Percentiles rank a stretch among this genome's conserved stretches.
Evolutionary conservation across 164 flowering plant species (phyloP).

Genomic region (Echeveria elegans): DNA sequence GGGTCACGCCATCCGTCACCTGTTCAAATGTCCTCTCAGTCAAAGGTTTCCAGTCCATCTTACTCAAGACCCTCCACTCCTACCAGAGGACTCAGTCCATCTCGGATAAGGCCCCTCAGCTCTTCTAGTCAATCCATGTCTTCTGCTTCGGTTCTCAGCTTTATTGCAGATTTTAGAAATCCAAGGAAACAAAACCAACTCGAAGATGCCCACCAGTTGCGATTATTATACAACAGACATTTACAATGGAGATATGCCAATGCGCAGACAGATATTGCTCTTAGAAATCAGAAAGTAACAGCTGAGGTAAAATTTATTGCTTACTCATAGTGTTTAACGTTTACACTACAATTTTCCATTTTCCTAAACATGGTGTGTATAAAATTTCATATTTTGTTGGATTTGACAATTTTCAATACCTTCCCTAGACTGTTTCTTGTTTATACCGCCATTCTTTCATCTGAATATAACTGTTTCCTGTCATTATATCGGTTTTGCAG

Average conservation of each 20-base stretch:
- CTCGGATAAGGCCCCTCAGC: constrained; percentile 48
- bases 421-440: neutral
- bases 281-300: constrained; percentile 40
- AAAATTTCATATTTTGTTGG: neutral
- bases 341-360: neutral
- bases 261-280: constrained; percentile 57
- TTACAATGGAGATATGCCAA: constrained; percentile 83
- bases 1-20: constrained; percentile 63
- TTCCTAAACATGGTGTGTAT: neutral
- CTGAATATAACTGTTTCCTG: neutral
- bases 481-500: constrained; percentile 31
- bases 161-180: constrained; percentile 60
- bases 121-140: constrained; percentile 40
- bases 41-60: constrained; percentile 48
- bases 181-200: constrained; percentile 63
- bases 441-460: constrained; percentile 3
- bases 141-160: constrained; percentile 68
- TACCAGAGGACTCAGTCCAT: constrained; percentile 70
- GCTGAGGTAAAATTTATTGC: constrained; percentile 54
- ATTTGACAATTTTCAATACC: neutral
- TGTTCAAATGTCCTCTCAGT: constrained; percentile 24
- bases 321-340: neutral
- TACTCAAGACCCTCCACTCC: constrained; percentile 42
- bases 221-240: constrained; percentile 65
- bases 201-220: constrained; percentile 86